Percentiles rank a stretch among this genome's conserved stretches.
Evolutionary conservation across 202 grass and related monocot genomes (phyloP).

Genomic region (Zoysia matrella): DNA sequence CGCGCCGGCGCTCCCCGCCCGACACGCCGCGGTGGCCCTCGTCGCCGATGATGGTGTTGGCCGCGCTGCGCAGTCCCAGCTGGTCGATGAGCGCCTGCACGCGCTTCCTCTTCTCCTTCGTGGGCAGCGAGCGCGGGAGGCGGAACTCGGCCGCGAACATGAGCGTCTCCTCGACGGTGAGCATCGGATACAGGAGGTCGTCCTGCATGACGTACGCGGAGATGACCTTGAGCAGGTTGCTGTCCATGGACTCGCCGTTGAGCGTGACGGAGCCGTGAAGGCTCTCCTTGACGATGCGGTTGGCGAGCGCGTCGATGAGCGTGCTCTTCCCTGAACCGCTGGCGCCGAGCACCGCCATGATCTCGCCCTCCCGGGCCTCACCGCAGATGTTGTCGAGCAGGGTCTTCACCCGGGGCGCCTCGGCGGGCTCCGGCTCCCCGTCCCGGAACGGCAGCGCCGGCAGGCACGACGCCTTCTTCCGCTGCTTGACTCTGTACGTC

Average conservation of each 20-base stretch:
- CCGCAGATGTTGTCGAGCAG: slow-evolving; percentile 82
- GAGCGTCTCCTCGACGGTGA: slow-evolving; percentile 95
- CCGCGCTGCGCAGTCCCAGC: slow-evolving; percentile 70
- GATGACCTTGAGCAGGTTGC: slow-evolving; percentile 90
- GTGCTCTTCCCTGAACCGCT: slow-evolving; percentile 96
- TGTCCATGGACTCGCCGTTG: slow-evolving; percentile 77
- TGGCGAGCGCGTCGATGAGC: slow-evolving; percentile 92
- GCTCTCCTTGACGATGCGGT: slow-evolving; percentile 85
- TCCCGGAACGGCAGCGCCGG: slow-evolving; percentile 38
- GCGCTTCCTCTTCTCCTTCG: slow-evolving; percentile 66
- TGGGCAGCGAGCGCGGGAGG: slow-evolving; percentile 72
- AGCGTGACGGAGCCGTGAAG: slow-evolving; percentile 80
- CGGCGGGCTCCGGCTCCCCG: slow-evolving; percentile 15
- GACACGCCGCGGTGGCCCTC: slow-evolving; percentile 96
- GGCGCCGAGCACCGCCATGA: slow-evolving; percentile 94
- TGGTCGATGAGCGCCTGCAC: slow-evolving; percentile 91
- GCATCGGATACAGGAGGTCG: slow-evolving; percentile 95
- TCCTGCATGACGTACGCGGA: slow-evolving; percentile 98
- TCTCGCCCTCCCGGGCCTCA: slow-evolving; percentile 91
- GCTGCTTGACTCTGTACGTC: slow-evolving; percentile 70
- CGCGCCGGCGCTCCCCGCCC: slow-evolving; percentile 84
- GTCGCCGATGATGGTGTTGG: slow-evolving; percentile 96
- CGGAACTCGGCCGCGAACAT: slow-evolving; percentile 99
- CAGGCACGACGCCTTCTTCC: slow-evolving; percentile 57
- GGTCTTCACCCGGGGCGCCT: slow-evolving; percentile 66